Evolutionary conservation across 1,139 yeast species (phyloP).

Genomic region (Blastobotrys raffinosifermentans): DNA sequence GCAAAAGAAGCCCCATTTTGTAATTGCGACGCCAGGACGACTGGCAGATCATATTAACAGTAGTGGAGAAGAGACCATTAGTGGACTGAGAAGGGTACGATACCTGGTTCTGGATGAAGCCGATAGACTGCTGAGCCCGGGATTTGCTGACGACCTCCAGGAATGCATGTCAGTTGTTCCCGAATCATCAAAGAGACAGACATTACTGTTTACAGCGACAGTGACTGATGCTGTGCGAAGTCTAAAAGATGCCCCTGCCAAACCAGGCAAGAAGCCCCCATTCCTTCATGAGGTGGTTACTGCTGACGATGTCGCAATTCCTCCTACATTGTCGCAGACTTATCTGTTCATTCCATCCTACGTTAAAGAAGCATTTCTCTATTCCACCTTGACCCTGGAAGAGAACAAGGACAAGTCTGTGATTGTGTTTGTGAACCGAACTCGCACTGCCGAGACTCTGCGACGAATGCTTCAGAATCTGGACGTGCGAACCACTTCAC

Average conservation of each 20-base stretch:
- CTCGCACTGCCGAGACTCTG: conserved; percentile 80
- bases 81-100: conserved; percentile 70
- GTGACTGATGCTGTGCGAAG: conserved; percentile 88
- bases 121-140: conserved; percentile 77
- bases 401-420: conserved; percentile 62
- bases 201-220: conserved; percentile 90
- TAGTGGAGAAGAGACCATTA: conserved; percentile 83
- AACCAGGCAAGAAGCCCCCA: conserved; percentile 58
- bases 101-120: conserved; percentile 94
- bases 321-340: conserved; percentile 58
- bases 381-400: conserved; percentile 57
- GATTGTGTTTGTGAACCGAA: conserved; percentile 86
- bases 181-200: conserved; percentile 65
- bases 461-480: conserved; percentile 67
- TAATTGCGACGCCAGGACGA: conserved; percentile 96
- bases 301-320: conserved; percentile 66
- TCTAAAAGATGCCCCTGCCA: conserved; percentile 61
- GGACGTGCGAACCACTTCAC: conserved; percentile 76
- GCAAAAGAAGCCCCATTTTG: conserved; percentile 84
- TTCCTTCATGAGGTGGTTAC: conserved; percentile 77
- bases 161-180: conserved; percentile 69
- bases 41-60: conserved; percentile 85
- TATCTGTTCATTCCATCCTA: conserved; percentile 64
- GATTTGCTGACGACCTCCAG: conserved; percentile 74
- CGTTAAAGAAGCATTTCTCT: conserved; percentile 85